These are phyloP conservation scores for Ophiostoma fasciatum DNA, from an alignment of 2,329 filamentous ascomycete species.

Conservation along the genomic window DNA sequence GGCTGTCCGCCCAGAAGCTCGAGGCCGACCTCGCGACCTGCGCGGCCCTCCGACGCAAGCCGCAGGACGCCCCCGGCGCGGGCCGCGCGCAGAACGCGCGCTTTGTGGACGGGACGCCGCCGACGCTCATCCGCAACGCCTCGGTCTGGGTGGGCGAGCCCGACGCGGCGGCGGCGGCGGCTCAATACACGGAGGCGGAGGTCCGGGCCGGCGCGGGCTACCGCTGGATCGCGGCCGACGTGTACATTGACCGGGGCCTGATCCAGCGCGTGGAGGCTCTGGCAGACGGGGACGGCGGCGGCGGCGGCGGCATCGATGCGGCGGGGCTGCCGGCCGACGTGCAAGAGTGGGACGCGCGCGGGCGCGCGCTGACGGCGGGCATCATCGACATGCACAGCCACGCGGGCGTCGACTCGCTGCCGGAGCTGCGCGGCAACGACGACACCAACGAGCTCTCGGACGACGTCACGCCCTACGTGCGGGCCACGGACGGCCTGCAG, in stretches of 20 bases:
- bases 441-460: constrained; percentile 50
- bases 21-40: constrained; percentile 40
- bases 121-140: constrained; percentile 51
- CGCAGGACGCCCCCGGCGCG: constrained; percentile 37
- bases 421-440: constrained; percentile 34
- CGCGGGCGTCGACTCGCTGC: constrained; percentile 44
- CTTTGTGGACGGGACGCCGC: constrained; percentile 40
- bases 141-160: constrained; percentile 54
- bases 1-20: constrained; percentile 37
- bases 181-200: constrained; percentile 29
- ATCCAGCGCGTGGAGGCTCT: constrained; percentile 35
- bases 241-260: constrained; percentile 45
- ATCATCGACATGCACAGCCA: constrained; percentile 63
- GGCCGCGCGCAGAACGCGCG: constrained; percentile 46
- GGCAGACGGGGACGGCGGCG: no score
- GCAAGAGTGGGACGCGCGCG: constrained; percentile 36
- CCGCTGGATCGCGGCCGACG: constrained; percentile 44
- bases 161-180: constrained; percentile 24
- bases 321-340: not conserved
- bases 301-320: constrained; percentile 20
- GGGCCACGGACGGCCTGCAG: constrained; percentile 50
- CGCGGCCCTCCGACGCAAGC: constrained; percentile 36
- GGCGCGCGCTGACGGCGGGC: constrained; percentile 47
- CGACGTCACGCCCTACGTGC: constrained; percentile 53
- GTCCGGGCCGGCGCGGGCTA: constrained; percentile 44